Base-by-base conservation (phyloP, 768 basidiomycete species). In the Boletus reticulatus region DNA sequence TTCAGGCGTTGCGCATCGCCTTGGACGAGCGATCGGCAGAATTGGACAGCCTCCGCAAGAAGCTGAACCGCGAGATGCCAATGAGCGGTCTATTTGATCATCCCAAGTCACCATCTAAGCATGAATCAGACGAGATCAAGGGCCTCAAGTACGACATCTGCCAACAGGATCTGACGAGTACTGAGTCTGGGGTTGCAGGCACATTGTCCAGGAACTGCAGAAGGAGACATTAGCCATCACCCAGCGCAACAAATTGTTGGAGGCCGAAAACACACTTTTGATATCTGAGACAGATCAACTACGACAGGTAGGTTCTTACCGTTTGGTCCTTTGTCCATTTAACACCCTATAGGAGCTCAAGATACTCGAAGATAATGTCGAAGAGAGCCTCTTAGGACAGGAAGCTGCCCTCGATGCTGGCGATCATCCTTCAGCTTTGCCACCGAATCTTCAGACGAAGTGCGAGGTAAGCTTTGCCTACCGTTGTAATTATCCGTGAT, bases 181-280 rank as follows among this genome's bases (percentile, higher is more conserved):
- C 39, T 66, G 44, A 57, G 17, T 47, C 19, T 19, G 13, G 24
- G 11, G 16, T 48, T 50, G 1, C 57, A 92, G 90, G 72, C 87
- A 92, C 64, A 92, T 97, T 63, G 84, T 97, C 20, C 88, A 92
- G 66, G 89, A 94, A 62, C 77, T 97, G 39, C 89, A 91, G 65
- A 88, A 89, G 62, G 94, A 97, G 72, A 90, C 84, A 62, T 66
- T 83, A 4, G 73, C 78, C 24, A 68, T 80, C 2, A 71, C 79
- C 8, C 87, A 91, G 57, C 81, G 81, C 56, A 84, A 84, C 67
- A 85, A 87, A 63, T 67, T 86, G n/a, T 67, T 94, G 42, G 84
- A 87, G 67, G 82, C 86, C 12, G 92, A 93, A 73, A 93, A 94
- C 65, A 80, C 80, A 59, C 71, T 86, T 13, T 75, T 94, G 37